These are phyloP conservation scores for Nephelium lappaceum DNA, from an alignment of 345 rosid genomes.

Conservation along the genomic window DNA sequence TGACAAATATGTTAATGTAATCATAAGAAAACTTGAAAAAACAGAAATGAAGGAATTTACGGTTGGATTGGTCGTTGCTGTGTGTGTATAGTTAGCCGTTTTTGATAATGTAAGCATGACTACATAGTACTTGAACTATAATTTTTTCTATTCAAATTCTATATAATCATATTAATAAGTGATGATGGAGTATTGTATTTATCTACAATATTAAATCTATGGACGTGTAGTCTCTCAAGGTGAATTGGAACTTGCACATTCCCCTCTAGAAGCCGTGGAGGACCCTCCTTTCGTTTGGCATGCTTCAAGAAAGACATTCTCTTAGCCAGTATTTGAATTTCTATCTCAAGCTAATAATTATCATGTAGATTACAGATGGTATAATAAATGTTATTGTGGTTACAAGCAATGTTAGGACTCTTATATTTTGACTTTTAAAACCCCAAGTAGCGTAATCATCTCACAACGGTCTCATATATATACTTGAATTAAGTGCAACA, in stretches of 20 bases:
- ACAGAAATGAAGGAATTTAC: not conserved
- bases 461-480: too few relatives aligned
- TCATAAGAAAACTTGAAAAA: not conserved
- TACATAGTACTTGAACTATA: not conserved
- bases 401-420: too few relatives aligned
- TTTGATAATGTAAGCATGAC: constrained; percentile 1
- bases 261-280: not conserved
- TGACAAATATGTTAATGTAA: not conserved
- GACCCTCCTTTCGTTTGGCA: not conserved
- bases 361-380: too few relatives aligned
- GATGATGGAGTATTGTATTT: not conserved
- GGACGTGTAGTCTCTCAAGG: not conserved
- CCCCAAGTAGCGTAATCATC: too few relatives aligned
- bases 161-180: too few relatives aligned
- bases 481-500: too few relatives aligned
- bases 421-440: too few relatives aligned
- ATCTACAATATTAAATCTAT: not conserved
- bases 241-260: not conserved
- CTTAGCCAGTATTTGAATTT: not conserved
- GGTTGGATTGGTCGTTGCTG: not conserved
- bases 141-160: not conserved
- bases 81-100: not conserved
- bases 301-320: not conserved
- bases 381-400: too few relatives aligned
- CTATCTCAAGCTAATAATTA: too few relatives aligned